Evolutionary conservation across 352 stramenopile genomes (phyloP).

Genomic region (Pythium coloratum): DNA sequence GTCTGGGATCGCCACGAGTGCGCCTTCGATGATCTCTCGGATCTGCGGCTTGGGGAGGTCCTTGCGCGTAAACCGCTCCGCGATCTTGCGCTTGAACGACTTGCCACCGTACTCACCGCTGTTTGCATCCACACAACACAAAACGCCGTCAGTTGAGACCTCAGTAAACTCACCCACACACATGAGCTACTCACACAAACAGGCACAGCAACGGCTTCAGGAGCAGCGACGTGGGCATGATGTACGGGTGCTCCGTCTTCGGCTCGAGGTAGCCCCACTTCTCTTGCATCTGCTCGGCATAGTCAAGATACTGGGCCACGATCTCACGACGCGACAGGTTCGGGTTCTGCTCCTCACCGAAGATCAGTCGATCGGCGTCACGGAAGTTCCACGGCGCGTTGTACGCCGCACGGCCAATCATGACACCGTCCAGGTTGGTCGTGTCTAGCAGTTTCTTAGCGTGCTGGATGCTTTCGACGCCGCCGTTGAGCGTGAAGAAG

Average conservation of each 20-base stretch:
- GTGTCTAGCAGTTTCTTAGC: slow-evolving; percentile 86
- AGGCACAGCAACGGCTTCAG: slow-evolving; percentile 78
- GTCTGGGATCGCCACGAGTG: slow-evolving; percentile 66
- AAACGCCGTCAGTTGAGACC: neutral
- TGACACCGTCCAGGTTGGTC: slow-evolving; percentile 81
- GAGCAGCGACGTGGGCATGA: slow-evolving; percentile 76
- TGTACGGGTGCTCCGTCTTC: slow-evolving; percentile 50
- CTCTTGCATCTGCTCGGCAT: slow-evolving; percentile 73
- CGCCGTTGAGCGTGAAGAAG: slow-evolving; percentile 97
- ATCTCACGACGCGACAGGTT: slow-evolving; percentile 87
- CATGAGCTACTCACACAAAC: slow-evolving; percentile 34
- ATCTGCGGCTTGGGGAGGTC: slow-evolving; percentile 53
- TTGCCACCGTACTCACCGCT: slow-evolving; percentile 79
- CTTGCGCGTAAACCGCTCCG: slow-evolving; percentile 66
- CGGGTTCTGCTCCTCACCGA: slow-evolving; percentile 63
- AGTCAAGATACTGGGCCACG: slow-evolving; percentile 84
- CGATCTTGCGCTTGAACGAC: slow-evolving; percentile 79
- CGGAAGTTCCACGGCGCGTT: slow-evolving; percentile 88
- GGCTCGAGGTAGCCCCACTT: slow-evolving; percentile 63
- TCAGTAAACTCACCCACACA: too few species aligned
- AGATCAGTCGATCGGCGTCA: slow-evolving; percentile 84
- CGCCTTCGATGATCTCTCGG: slow-evolving; percentile 72
- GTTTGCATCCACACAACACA: neutral
- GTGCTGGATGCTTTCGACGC: slow-evolving; percentile 91
- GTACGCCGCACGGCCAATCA: slow-evolving; percentile 91